Evolutionary conservation across 2,329 filamentous ascomycete genomes (phyloP).

Genomic region (Ophiostoma australiae): DNA sequence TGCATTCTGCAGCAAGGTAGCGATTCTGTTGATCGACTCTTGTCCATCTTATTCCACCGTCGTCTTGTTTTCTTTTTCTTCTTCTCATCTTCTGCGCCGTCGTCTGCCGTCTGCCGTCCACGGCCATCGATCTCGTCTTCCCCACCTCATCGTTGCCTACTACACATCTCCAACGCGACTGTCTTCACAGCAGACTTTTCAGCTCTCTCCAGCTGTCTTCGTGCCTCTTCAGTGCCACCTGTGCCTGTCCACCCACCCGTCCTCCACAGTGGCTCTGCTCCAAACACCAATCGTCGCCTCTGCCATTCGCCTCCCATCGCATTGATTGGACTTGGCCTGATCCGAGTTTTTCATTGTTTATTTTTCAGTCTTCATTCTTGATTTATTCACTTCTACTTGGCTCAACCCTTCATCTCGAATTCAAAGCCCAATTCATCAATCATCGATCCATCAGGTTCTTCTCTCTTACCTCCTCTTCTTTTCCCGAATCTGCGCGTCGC

Average conservation of each 20-base stretch:
- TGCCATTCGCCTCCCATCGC: background rate
- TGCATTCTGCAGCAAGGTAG: background rate
- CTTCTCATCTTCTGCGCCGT: background rate
- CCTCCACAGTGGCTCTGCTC: background rate
- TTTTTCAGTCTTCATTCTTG: background rate
- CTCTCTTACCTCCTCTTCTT: background rate
- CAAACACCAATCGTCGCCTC: background rate
- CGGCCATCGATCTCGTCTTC: background rate
- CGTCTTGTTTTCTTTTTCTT: background rate
- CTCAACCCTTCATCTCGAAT: background rate
- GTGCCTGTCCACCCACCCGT: background rate
- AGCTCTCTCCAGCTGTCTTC: background rate
- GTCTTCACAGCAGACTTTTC: background rate
- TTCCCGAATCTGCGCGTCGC: background rate
- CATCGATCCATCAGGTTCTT: background rate
- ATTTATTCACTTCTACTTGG: background rate
- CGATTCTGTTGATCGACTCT: background rate
- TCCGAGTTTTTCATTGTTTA: background rate
- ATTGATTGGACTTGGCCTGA: slow-evolving; percentile 1
- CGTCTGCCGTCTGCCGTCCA: background rate
- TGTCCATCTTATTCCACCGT: background rate
- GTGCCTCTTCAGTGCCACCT: background rate
- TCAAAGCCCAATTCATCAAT: background rate
- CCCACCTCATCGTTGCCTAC: slow-evolving; percentile 2
- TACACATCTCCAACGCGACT: background rate